phyloP scores from a whole-genome alignment of 2,329 filamentous ascomycete species.

The Ascocoryne sarcoides region DNA sequence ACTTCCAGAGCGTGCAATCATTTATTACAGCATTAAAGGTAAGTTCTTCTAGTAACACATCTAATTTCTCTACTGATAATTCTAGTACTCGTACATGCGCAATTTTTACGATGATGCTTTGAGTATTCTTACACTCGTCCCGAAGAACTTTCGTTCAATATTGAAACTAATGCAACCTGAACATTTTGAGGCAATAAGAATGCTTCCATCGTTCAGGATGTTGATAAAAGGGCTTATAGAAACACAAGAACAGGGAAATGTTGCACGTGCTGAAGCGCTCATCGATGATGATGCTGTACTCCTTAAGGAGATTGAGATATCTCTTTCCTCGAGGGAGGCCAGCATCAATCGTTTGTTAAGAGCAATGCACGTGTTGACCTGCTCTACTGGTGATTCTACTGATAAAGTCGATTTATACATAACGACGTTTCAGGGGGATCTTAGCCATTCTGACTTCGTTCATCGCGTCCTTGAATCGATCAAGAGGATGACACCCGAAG shows the following conservation, averaged over 20 bases:
- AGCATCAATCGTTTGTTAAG: slow-evolving; percentile 38
- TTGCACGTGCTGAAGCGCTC: slow-evolving; percentile 39
- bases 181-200: slow-evolving; percentile 59
- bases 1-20: slow-evolving; percentile 65
- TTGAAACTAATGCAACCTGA: slow-evolving; percentile 40
- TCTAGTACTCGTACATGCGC: slow-evolving; percentile 77
- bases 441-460: slow-evolving; percentile 45
- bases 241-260: slow-evolving; percentile 26
- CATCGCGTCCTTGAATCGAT: slow-evolving; percentile 37
- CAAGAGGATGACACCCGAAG: slow-evolving; percentile 49
- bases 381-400: slow-evolving; percentile 8
- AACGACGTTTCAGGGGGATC: slow-evolving; percentile 45
- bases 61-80: not conserved
- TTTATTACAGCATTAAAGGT: slow-evolving; percentile 65
- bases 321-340: slow-evolving; percentile 29
- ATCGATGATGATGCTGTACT: slow-evolving; percentile 54
- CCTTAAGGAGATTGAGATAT: slow-evolving; percentile 32
- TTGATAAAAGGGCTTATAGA: slow-evolving; percentile 41
- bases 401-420: slow-evolving; percentile 46
- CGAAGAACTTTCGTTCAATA: slow-evolving; percentile 26
- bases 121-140: slow-evolving; percentile 46
- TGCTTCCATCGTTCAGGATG: slow-evolving; percentile 58
- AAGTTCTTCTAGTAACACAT: slow-evolving; percentile 14
- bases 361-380: slow-evolving; percentile 38
- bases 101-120: slow-evolving; percentile 75